A percentile compares a stretch with the other conserved stretches of the same genome.
Conservation (phyloP, 1,139 yeast genomes). For the Schizosaccharomyces versatilis region DNA sequence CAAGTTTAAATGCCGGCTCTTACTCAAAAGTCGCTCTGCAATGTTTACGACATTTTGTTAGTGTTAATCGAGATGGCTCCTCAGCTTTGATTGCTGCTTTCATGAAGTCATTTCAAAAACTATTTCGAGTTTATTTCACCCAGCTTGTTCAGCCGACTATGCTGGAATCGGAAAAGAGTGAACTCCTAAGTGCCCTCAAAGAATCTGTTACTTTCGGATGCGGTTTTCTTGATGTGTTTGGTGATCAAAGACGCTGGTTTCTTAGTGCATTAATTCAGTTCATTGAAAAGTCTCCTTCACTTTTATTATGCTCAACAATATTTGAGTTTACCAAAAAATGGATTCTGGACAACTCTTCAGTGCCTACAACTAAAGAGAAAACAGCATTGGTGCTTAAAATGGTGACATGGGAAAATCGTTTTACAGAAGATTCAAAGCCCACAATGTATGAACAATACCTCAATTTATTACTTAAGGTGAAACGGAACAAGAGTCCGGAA, state of each 20-base stretch:
- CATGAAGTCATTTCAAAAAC: too few species aligned
- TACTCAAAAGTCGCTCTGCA: too few species aligned
- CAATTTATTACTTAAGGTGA: constrained; percentile 67
- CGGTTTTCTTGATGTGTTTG: constrained; percentile 54
- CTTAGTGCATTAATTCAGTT: constrained; percentile 69
- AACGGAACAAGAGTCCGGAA: constrained; percentile 57
- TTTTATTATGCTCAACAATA: constrained; percentile 49
- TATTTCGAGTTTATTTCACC: too few species aligned
- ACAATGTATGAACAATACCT: constrained; percentile 71
- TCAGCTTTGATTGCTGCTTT: too few species aligned
- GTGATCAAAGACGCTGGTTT: constrained; percentile 82
- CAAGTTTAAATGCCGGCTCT: too few species aligned
- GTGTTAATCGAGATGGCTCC: too few species aligned
- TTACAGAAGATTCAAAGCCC: constrained; percentile 85
- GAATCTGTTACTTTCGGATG: background rate
- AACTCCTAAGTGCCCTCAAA: too few species aligned
- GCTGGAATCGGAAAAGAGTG: too few species aligned
- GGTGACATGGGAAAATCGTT: constrained; percentile 78
- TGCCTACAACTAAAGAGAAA: constrained; percentile 71
- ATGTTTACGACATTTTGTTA: too few species aligned
- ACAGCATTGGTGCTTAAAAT: constrained; percentile 85
- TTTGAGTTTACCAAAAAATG: constrained; percentile 62
- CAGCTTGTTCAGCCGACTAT: too few species aligned
- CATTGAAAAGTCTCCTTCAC: constrained; percentile 71
- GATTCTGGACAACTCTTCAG: constrained; percentile 45